phyloP scores from a whole-genome alignment of 257 asterid species.

The Solanum chilense region DNA sequence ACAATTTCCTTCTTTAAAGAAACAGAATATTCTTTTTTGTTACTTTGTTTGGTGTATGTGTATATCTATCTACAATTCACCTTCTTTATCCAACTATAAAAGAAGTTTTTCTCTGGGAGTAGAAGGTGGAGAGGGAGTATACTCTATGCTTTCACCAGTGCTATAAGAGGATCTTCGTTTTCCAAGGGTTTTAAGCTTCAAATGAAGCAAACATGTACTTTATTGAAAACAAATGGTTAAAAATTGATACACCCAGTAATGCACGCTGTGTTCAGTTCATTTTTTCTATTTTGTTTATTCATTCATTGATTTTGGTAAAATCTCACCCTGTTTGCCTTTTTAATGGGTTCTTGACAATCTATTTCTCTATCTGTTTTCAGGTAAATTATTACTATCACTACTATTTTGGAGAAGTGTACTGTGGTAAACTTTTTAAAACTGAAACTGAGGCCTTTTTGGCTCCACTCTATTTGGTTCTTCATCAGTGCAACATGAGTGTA shows the following conservation, averaged over 20 bases:
- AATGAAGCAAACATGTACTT: not conserved
- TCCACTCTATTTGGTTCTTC: constrained; percentile 76
- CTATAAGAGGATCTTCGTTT: not conserved
- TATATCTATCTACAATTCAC: not conserved
- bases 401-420: constrained; percentile 68
- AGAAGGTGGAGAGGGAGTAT: not conserved
- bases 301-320: not conserved
- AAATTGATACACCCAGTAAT: not conserved
- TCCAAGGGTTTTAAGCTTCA: not conserved
- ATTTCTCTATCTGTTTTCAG: constrained; percentile 22
- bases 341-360: not conserved
- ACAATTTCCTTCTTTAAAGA: not conserved
- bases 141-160: not conserved
- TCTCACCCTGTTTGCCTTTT: not conserved
- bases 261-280: too few relatives aligned
- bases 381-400: constrained; percentile 59
- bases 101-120: not conserved
- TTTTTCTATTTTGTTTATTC: not conserved
- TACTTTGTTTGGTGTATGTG: not conserved
- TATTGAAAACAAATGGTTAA: not conserved
- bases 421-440: constrained; percentile 58
- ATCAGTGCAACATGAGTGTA: constrained; percentile 95
- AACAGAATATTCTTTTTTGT: not conserved
- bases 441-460: constrained; percentile 77
- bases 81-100: not conserved